Evolutionary conservation across 495 filamentous ascomycete species (phyloP), one percentile per base, ranked within the genome.

Genomic region (Penicillium longicatenatum): DNA sequence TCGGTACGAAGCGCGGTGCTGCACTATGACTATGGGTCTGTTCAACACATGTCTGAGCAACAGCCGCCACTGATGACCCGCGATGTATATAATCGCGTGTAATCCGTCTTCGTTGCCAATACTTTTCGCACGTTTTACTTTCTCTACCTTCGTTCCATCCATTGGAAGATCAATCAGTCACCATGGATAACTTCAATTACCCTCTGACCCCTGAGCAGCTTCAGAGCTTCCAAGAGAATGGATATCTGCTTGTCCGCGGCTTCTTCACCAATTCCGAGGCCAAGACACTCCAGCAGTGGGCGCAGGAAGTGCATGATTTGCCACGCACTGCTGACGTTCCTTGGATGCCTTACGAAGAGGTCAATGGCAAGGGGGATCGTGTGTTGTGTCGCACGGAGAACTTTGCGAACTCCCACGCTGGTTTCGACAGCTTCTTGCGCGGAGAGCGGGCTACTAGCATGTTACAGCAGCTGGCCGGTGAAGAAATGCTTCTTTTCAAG

Each of bases 341-440:
- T 26, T 80, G 74, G 64, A 79, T 80, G 77, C 75, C 77, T 3
- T 79, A 79, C 52, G 74, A 80, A 37, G 76, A 80, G 58, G 69
- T 80, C 11, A 78, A 78, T 50, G 57, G 66, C 0, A 29, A 68
- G 8, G 74, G 76, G 6, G 64, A 75, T 39, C 67, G 70, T 6
- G 75, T 79, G 14, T 62, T 80, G 16, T 78, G 75, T 60, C 68
- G 76, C 16, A 80, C 74, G 0, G 76, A 79, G 54, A 79, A 80
- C 61, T 80, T 77, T 49, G 77, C 68, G 41, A 76, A 78, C 61
- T 70, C 65, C 35, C 76, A 80, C 46, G 4, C 49, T 2, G 68
- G 74, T 4, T 78, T 78, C 61, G 65, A 75, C 45, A 58, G 59
- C 39, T 68, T 79, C 42, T 66, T 80, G 10, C 66, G 76, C 7